Percentiles rank a stretch among this genome's conserved stretches.
Conservation (phyloP, 2,329 filamentous ascomycete genomes). For the Trichoderma cornu-damae region DNA sequence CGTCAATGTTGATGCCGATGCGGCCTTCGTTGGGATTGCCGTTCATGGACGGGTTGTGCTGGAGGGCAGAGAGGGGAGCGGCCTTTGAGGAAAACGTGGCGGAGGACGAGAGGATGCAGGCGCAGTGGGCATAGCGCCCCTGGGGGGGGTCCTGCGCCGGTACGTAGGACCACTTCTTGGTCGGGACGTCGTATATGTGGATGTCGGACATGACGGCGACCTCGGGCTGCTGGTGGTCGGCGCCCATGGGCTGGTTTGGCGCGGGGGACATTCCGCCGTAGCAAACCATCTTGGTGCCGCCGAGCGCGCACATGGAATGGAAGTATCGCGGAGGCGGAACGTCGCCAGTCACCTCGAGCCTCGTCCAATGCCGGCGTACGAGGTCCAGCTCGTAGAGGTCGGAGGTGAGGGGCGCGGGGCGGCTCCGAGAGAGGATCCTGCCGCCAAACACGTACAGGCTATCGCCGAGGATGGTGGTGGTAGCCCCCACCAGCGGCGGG, state of each 20-base stretch:
- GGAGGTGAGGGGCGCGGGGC: constrained; percentile 74
- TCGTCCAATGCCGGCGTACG: constrained; percentile 87
- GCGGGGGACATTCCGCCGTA: constrained; percentile 97
- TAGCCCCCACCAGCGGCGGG: constrained; percentile 85
- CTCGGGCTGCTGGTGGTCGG: constrained; percentile 63
- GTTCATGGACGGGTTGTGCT: constrained; percentile 81
- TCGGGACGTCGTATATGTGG: constrained; percentile 84
- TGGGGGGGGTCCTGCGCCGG: constrained; percentile 77
- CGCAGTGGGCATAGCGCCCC: constrained; percentile 94
- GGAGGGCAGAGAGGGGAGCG: constrained; percentile 78
- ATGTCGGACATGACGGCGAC: constrained; percentile 98
- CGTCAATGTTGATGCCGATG: constrained; percentile 84
- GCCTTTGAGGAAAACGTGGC: constrained; percentile 79
- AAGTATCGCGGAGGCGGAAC: constrained; percentile 91
- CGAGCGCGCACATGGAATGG: constrained; percentile 88
- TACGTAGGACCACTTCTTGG: constrained; percentile 79
- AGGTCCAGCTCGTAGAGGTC: constrained; percentile 93
- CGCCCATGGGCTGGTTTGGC: constrained; percentile 43
- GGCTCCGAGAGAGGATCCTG: constrained; percentile 74
- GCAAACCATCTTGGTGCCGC: constrained; percentile 93
- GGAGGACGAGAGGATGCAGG: constrained; percentile 82
- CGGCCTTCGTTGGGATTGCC: constrained; percentile 81
- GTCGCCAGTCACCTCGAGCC: constrained; percentile 77
- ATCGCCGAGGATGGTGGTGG: constrained; percentile 90
- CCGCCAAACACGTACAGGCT: constrained; percentile 97